Conservation (phyloP, 148 eudicot species). For the Fagopyrum esculentum region DNA sequence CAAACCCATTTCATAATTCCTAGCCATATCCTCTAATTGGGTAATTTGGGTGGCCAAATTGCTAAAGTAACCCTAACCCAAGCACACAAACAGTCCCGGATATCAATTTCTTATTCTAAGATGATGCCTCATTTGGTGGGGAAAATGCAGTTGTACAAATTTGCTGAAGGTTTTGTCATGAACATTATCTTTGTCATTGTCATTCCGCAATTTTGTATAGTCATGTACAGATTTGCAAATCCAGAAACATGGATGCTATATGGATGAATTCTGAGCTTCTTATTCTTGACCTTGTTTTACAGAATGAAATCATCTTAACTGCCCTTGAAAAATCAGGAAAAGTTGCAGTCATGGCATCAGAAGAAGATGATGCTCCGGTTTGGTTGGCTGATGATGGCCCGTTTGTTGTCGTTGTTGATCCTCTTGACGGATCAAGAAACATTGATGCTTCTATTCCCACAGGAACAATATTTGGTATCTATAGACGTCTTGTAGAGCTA, state of each 20-base stretch:
- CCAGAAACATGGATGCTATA: neutral
- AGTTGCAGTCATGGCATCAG: slow-evolving; percentile 95
- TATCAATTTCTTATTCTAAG: neutral
- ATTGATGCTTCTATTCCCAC: slow-evolving; percentile 99
- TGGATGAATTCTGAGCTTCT: neutral
- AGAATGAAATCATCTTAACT: slow-evolving; percentile 85
- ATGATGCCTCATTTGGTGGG: neutral
- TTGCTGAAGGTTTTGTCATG: neutral
- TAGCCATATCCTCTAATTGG: neutral
- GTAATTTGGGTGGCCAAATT: too few species aligned
- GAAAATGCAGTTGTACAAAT: neutral
- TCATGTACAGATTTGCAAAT: neutral
- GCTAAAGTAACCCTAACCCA: neutral
- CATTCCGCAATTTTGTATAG: neutral
- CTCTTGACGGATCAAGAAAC: slow-evolving; percentile 92
- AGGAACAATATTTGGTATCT: slow-evolving; percentile 89
- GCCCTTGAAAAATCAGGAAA: slow-evolving; percentile 72
- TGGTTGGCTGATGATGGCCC: slow-evolving; percentile 80
- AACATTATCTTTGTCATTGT: neutral
- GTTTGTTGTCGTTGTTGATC: slow-evolving; percentile 89
- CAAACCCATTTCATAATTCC: neutral
- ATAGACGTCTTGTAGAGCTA: slow-evolving; percentile 59
- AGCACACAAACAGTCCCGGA: neutral
- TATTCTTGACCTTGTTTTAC: slow-evolving; percentile 14
- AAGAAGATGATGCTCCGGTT: slow-evolving; percentile 90